A percentile compares a stretch with the other conserved stretches of the same genome.
Evolutionary conservation across 2,329 filamentous ascomycete genomes (phyloP).

Genomic region (Rutstroemia sydowiana): DNA sequence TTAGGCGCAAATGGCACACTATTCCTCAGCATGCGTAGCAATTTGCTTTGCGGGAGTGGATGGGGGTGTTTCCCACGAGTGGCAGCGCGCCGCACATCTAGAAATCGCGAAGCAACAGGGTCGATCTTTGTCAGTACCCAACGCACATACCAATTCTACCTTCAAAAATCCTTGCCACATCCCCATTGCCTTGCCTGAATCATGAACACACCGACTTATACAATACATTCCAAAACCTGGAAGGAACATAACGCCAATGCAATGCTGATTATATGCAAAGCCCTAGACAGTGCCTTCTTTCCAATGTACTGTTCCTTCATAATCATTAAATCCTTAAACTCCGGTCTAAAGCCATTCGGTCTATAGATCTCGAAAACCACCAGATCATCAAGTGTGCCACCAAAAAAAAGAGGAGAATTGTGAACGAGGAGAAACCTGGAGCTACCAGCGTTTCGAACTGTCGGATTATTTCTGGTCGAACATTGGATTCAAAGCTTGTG

Average conservation of each 20-base stretch:
- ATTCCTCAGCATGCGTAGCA: constrained; percentile 53
- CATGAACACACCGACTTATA: neutral
- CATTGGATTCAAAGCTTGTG: neutral
- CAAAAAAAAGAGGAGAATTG: neutral
- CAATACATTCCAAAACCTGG: neutral
- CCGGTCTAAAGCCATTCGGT: neutral
- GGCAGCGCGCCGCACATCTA: constrained; percentile 77
- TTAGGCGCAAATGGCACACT: constrained; percentile 66
- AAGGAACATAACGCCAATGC: constrained; percentile 8
- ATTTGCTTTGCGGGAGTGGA: constrained; percentile 49
- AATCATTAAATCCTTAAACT: neutral
- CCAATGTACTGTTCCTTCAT: neutral
- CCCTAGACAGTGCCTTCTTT: neutral
- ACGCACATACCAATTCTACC: neutral
- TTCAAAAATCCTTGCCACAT: neutral
- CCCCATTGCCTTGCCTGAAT: neutral
- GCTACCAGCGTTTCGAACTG: neutral
- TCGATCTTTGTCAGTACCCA: constrained; percentile 51
- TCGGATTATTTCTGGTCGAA: neutral
- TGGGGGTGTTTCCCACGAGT: constrained; percentile 53
- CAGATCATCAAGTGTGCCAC: too few relatives aligned
- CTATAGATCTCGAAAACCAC: neutral
- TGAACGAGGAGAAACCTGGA: neutral
- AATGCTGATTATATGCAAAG: constrained; percentile 1
- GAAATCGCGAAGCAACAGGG: constrained; percentile 72